A percentile compares a stretch with the other conserved stretches of the same genome.
Evolutionary conservation across 1,284 basidiomycete species (phyloP).

Genomic region (Tausonia pullulans): DNA sequence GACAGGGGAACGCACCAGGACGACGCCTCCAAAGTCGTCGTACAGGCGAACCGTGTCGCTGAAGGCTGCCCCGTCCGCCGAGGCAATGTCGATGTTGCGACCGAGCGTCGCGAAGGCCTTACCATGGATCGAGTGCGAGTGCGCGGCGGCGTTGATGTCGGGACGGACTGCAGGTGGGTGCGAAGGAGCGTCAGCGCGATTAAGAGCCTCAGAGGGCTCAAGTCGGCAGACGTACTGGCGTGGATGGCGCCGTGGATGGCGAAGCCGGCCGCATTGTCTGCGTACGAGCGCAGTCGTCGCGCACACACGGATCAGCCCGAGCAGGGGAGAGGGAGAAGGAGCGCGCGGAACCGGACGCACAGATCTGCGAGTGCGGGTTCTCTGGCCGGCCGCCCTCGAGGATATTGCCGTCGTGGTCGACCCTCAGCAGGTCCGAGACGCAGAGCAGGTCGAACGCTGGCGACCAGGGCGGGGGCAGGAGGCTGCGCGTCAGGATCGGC

Average conservation of each 20-base stretch:
- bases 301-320: constrained; percentile 33
- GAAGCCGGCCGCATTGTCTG: constrained; percentile 40
- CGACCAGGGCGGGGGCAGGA: constrained; percentile 17
- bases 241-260: constrained; percentile 49
- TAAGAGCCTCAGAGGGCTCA: no score
- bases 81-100: constrained; percentile 46
- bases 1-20: no score
- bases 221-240: background rate
- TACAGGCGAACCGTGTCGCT: constrained; percentile 28
- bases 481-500: no score
- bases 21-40: constrained; percentile 33
- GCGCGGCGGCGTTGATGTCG: constrained; percentile 52
- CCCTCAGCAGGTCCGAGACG: constrained; percentile 40
- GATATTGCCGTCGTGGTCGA: constrained; percentile 43
- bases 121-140: constrained; percentile 51
- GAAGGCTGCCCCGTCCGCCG: constrained; percentile 36
- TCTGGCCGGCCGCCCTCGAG: constrained; percentile 34
- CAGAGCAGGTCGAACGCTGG: constrained; percentile 39
- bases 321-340: constrained; percentile 9
- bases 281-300: background rate
- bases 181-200: background rate
- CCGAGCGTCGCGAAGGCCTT: constrained; percentile 52
- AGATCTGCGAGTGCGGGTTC: constrained; percentile 23
- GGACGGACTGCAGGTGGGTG: constrained; percentile 39
- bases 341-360: constrained; percentile 20